A percentile compares a stretch with the other conserved stretches of the same genome.
phyloP scores from a whole-genome alignment of 768 basidiomycete genomes.

The Hericium erinaceus region DNA sequence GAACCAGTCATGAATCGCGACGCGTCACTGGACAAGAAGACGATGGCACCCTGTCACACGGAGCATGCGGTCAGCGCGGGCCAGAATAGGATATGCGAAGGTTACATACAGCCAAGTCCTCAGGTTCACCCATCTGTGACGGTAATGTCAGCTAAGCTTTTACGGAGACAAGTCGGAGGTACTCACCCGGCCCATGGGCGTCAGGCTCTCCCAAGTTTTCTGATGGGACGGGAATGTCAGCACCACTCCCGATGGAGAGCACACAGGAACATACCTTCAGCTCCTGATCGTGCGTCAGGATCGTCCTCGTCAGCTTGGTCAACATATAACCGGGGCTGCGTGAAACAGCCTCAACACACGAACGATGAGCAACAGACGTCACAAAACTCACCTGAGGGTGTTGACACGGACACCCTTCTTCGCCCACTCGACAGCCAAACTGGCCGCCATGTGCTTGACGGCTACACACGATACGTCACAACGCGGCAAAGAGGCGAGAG shows the following conservation, averaged over 20 bases:
- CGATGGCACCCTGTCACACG: slow-evolving; percentile 61
- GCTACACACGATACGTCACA: slow-evolving; percentile 32
- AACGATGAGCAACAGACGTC: not conserved
- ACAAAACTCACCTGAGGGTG: slow-evolving; percentile 45
- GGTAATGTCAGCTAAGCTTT: not conserved
- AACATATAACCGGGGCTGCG: slow-evolving; percentile 88
- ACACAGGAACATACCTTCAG: slow-evolving; percentile 48
- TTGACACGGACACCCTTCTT: slow-evolving; percentile 84
- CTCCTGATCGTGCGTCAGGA: slow-evolving; percentile 65
- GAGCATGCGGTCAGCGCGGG: not conserved
- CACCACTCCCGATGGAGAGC: not conserved
- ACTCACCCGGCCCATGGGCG: slow-evolving; percentile 78
- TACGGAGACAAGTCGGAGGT: not conserved
- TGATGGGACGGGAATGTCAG: slow-evolving; percentile 20
- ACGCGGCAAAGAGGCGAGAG: not conserved
- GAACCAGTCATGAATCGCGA: slow-evolving; percentile 85
- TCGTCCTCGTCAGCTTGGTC: slow-evolving; percentile 79
- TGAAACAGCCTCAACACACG: slow-evolving; percentile 3
- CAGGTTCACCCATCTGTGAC: slow-evolving; percentile 78
- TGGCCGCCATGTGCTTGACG: slow-evolving; percentile 89
- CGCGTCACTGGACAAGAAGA: slow-evolving; percentile 86
- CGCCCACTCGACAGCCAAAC: slow-evolving; percentile 94
- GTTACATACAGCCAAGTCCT: slow-evolving; percentile 68
- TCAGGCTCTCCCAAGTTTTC: slow-evolving; percentile 79
- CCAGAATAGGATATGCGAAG: not conserved